Base-by-base conservation (phyloP, 1,139 yeast species). In the Pichia inconspicua region DNA sequence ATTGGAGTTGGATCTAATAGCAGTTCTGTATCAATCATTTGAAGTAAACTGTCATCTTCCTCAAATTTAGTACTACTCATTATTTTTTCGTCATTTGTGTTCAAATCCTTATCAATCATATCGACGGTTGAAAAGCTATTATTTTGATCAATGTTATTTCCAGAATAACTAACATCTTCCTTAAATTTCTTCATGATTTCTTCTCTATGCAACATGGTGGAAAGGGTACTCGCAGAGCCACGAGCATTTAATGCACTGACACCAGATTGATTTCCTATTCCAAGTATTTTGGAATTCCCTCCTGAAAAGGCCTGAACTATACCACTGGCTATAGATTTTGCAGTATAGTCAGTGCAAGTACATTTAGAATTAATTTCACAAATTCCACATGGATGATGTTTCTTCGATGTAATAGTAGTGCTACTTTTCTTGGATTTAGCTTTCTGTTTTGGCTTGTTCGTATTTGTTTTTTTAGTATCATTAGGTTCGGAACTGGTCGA, bases 1-100 rank as follows among this genome's bases (percentile, higher is more conserved):
- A 50, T 31, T 2, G 52, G 52, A 2, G 53, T 47, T 15, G 50
- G 53, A 40, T 48, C 53, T 27, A 50, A 47, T 34, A 43, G 41
- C 12, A 50, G 19, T 37, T 50, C 50, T 4, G 53, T 40, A 41
- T 50, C 51, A 12, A 50, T 50, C 45, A 50, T 39, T 39, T 46
- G 46, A 32, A 48, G 32, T 15, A 50, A n/a, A 14, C 28, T 49
- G 30, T 44, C 49, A 39, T 46, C 51, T 6, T 25, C 32, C 14
- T 17, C 25, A n/a, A 17, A 10, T 8, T 34, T 34, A 12, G 37
- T 8, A 14, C 34, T 30, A 14, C 27, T 19, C 40, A 37, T 37
- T 7, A 22, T 22, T 7, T 9, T 12, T 6, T 19, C n/a, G 12
- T 37, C 12, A 22, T 37, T 8, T 12, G n/a, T 22, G 22, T 22